These are phyloP conservation scores for Colletotrichum falcatum DNA, from an alignment of 2,329 filamentous ascomycete genomes.

Conservation along the genomic window DNA sequence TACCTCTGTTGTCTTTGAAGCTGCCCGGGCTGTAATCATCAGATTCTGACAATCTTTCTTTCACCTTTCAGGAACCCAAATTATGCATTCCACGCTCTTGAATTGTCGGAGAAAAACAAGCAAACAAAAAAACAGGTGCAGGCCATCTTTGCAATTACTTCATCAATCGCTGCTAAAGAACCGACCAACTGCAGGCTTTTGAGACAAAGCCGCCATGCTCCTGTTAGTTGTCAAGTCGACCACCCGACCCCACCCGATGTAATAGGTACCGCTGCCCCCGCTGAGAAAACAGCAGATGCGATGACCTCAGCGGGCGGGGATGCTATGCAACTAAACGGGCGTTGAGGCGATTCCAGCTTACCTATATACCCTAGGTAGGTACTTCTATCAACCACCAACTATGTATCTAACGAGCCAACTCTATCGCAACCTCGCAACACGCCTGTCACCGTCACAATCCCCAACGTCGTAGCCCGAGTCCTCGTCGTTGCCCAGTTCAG, in stretches of 20 bases:
- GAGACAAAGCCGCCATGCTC: constrained; percentile 30
- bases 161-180: background rate
- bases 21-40: constrained; percentile 4
- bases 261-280: background rate
- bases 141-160: too few species aligned
- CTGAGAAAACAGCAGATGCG: constrained; percentile 16
- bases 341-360: too few species aligned
- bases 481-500: background rate
- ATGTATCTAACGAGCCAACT: constrained; percentile 34
- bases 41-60: background rate
- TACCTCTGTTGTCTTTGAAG: constrained; percentile 14
- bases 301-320: constrained; percentile 25
- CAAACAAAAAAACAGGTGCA: too few species aligned
- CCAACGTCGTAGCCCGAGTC: too few species aligned
- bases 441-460: constrained; percentile 9
- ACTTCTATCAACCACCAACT: background rate
- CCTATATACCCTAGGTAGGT: too few species aligned
- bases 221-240: constrained; percentile 9
- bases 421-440: constrained; percentile 29
- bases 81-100: background rate
- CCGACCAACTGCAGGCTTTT: constrained; percentile 1
- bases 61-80: background rate
- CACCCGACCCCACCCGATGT: constrained; percentile 27
- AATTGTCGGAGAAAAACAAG: background rate
- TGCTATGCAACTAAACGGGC: constrained; percentile 11